phyloP scores from a whole-genome alignment of 345 rosid genomes.

The Bruguiera sexangula region DNA sequence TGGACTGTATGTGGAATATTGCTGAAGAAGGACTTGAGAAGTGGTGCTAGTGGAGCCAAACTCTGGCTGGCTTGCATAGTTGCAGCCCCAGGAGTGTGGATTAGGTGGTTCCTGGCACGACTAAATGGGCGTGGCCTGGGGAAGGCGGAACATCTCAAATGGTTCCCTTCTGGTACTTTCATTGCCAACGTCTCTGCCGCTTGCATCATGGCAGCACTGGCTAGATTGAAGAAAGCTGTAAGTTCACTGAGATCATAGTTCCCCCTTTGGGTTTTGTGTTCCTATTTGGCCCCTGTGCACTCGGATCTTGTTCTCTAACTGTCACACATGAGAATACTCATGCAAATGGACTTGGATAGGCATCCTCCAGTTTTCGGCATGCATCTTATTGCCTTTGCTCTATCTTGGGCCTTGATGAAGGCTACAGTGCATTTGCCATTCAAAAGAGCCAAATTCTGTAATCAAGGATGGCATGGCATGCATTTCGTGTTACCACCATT shows the following conservation, averaged over 20 bases:
- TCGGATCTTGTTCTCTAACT: too few species aligned
- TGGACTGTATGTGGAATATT: conserved; percentile 45
- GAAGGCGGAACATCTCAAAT: conserved; percentile 46
- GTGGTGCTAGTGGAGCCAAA: conserved; percentile 45
- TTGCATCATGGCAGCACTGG: conserved; percentile 68
- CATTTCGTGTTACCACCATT: neutral
- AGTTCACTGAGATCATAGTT: neutral
- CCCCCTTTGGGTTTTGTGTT: too few species aligned
- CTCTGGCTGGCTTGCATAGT: conserved; percentile 82
- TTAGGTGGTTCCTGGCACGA: conserved; percentile 88
- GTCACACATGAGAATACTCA: too few species aligned
- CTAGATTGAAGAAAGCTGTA: conserved; percentile 61
- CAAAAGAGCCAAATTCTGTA: neutral
- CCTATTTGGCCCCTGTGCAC: too few species aligned
- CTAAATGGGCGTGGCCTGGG: conserved; percentile 84
- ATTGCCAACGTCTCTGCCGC: conserved; percentile 81
- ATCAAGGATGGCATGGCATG: too few species aligned
- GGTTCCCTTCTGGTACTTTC: conserved; percentile 94
- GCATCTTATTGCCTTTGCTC: too few species aligned
- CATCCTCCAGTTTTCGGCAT: too few species aligned
- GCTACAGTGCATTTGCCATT: too few species aligned
- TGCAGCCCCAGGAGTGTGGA: conserved; percentile 86
- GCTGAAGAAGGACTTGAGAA: conserved; percentile 47
- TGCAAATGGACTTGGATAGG: too few species aligned
- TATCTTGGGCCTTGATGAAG: too few species aligned